phyloP scores from a whole-genome alignment of 805 yeast genomes.

The Vanderwaltozyma verrucispora region DNA sequence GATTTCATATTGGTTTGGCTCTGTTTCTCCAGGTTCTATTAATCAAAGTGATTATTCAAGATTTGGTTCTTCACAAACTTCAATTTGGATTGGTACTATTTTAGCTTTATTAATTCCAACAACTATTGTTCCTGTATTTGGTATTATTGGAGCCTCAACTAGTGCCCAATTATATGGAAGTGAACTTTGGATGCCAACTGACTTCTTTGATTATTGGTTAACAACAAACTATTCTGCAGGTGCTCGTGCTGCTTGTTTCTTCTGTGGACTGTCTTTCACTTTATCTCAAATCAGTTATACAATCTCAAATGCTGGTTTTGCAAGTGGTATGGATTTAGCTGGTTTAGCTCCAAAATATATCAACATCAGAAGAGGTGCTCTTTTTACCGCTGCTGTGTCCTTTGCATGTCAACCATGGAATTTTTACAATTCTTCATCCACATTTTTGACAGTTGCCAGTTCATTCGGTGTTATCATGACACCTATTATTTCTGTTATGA shows the following conservation, averaged over 20 bases:
- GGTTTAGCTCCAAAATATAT: slow-evolving; percentile 33
- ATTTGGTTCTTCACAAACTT: slow-evolving; percentile 28
- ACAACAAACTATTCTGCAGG: slow-evolving; percentile 25
- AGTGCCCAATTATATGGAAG: slow-evolving; percentile 28
- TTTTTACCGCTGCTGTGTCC: slow-evolving; percentile 28
- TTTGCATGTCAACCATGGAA: slow-evolving; percentile 33
- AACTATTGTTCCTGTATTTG: slow-evolving; percentile 35
- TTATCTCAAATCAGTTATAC: slow-evolving; percentile 33
- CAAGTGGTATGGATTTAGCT: slow-evolving; percentile 37
- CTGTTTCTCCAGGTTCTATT: slow-evolving; percentile 32
- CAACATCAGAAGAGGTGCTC: slow-evolving; percentile 33
- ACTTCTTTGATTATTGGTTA: slow-evolving; percentile 25
- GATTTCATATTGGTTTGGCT: slow-evolving; percentile 35
- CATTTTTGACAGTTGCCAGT: slow-evolving; percentile 31
- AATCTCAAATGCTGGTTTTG: slow-evolving; percentile 31
- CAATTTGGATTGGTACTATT: slow-evolving; percentile 27
- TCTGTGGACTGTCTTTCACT: slow-evolving; percentile 31
- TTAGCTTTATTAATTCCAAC: slow-evolving; percentile 30
- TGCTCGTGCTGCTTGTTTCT: slow-evolving; percentile 32
- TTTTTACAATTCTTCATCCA: slow-evolving; percentile 30
- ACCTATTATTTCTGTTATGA: slow-evolving; percentile 31
- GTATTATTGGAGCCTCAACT: slow-evolving; percentile 34
- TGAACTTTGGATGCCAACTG: slow-evolving; percentile 31
- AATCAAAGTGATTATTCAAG: slow-evolving; percentile 35
- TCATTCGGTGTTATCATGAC: slow-evolving; percentile 32